Evolutionary conservation across 768 basidiomycete species (phyloP).

Genomic region (Holtermannia corniformis): DNA sequence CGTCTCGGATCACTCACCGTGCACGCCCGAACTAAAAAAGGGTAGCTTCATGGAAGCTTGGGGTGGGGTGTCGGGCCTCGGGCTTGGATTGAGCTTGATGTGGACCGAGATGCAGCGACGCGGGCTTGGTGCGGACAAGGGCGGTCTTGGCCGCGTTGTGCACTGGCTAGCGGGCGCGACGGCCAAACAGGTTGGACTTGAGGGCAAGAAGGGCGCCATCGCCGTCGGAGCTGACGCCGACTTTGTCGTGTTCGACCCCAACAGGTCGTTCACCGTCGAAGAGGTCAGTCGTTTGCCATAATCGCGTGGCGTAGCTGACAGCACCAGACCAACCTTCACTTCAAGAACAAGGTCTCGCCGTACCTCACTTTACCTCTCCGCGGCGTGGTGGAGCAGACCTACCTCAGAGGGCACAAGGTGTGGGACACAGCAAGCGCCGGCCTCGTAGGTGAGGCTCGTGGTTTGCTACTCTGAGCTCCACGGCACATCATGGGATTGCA

Average conservation of each 20-base stretch:
- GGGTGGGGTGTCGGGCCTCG: slow-evolving; percentile 89
- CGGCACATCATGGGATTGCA: neutral
- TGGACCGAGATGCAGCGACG: slow-evolving; percentile 72
- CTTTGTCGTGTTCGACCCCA: slow-evolving; percentile 72
- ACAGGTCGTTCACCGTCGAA: slow-evolving; percentile 40
- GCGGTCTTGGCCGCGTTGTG: slow-evolving; percentile 52
- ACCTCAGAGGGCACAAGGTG: slow-evolving; percentile 62
- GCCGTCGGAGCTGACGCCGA: slow-evolving; percentile 72
- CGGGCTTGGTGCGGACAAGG: slow-evolving; percentile 34
- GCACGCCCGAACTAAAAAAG: slow-evolving; percentile 69
- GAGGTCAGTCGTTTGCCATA: slow-evolving; percentile 5
- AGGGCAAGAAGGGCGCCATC: slow-evolving; percentile 60
- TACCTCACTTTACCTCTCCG: slow-evolving; percentile 65
- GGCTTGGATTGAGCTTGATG: slow-evolving; percentile 74
- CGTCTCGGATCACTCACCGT: slow-evolving; percentile 94
- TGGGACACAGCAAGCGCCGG: slow-evolving; percentile 43
- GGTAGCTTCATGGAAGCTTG: slow-evolving; percentile 74
- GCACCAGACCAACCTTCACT: slow-evolving; percentile 55
- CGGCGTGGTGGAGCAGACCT: slow-evolving; percentile 68
- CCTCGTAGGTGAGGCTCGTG: neutral
- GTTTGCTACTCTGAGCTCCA: neutral
- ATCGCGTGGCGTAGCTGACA: slow-evolving; percentile 53
- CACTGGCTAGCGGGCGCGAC: slow-evolving; percentile 67
- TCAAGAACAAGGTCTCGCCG: slow-evolving; percentile 90
- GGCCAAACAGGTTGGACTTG: slow-evolving; percentile 70